These are phyloP conservation scores for Sclerospora graminicola DNA, from an alignment of 352 stramenopile genomes.

Conservation along the genomic window DNA sequence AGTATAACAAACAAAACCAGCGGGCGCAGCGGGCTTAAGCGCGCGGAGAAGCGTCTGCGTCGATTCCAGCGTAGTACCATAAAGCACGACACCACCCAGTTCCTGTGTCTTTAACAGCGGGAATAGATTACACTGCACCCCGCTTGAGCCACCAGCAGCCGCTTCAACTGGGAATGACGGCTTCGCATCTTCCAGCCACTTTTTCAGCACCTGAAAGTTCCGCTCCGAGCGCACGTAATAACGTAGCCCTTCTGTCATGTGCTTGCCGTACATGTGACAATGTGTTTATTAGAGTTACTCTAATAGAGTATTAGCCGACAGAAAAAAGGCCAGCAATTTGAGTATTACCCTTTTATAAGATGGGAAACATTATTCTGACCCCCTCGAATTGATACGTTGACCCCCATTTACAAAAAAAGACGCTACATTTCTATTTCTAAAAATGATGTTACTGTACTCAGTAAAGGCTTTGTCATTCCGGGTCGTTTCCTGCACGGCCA, in stretches of 20 bases:
- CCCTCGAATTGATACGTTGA: too few relatives aligned
- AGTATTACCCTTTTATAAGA: too few relatives aligned
- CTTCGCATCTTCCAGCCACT: slow-evolving; percentile 36
- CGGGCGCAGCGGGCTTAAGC: slow-evolving; percentile 45
- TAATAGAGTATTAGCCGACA: too few relatives aligned
- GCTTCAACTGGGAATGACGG: slow-evolving; percentile 17
- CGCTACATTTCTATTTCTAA: too few relatives aligned
- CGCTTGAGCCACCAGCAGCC: slow-evolving; percentile 13
- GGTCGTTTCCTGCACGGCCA: too few relatives aligned
- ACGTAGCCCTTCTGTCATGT: slow-evolving; percentile 58
- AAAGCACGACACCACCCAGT: slow-evolving; percentile 68
- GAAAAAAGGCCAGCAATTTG: too few relatives aligned
- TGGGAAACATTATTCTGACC: too few relatives aligned
- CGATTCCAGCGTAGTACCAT: slow-evolving; percentile 51
- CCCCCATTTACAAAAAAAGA: too few relatives aligned
- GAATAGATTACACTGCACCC: slow-evolving; percentile 38
- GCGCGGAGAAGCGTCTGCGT: slow-evolving; percentile 80
- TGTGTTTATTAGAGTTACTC: too few relatives aligned
- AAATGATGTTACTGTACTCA: too few relatives aligned
- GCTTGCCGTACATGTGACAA: slow-evolving; percentile 16
- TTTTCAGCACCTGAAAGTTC: slow-evolving; percentile 55
- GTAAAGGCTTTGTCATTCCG: too few relatives aligned
- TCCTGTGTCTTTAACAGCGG: slow-evolving; percentile 43
- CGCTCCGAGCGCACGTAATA: slow-evolving; percentile 69
- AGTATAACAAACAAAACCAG: slow-evolving; percentile 73